A percentile compares a stretch with the other conserved stretches of the same genome.
These are phyloP conservation scores for Plasmodium adleri DNA, from an alignment of 169 alveolate species.

Conservation along the genomic window DNA sequence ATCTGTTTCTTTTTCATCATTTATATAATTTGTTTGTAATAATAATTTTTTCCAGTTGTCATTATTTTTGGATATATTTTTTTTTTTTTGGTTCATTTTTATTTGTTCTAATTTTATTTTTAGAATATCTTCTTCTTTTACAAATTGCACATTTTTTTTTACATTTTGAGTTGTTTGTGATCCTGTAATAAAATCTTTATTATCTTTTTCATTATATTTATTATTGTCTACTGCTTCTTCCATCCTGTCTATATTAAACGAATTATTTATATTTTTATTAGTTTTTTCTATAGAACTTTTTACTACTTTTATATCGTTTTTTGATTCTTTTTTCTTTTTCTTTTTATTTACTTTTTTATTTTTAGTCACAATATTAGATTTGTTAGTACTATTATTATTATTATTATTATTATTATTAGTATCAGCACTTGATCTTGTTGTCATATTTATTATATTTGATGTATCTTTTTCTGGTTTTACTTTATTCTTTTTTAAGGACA, in stretches of 20 bases:
- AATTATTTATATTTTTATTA: slow-evolving; percentile 32
- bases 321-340: slow-evolving; percentile 10
- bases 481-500: slow-evolving; percentile 14
- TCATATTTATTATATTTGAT: too few species aligned
- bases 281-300: slow-evolving; percentile 39
- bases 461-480: slow-evolving; percentile 17
- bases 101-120: slow-evolving; percentile 23
- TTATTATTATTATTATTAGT: too few species aligned
- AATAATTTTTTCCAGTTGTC: too few species aligned
- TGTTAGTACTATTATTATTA: not conserved
- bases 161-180: not conserved
- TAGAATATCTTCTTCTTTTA: slow-evolving; percentile 30
- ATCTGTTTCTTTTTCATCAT: too few species aligned
- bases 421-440: too few species aligned
- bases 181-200: not conserved
- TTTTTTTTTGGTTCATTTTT: too few species aligned
- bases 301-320: slow-evolving; percentile 11
- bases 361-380: slow-evolving; percentile 10
- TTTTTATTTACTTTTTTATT: slow-evolving; percentile 44
- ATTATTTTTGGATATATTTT: too few species aligned
- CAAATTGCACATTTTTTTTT: slow-evolving; percentile 11
- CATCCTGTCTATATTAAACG: slow-evolving; percentile 13
- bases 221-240: not conserved
- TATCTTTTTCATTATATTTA: slow-evolving; percentile 2
- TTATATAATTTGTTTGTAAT: too few species aligned